These are phyloP conservation scores for Fusarium verticillioides DNA, from an alignment of 2,329 filamentous ascomycete species.

Conservation along the genomic window DNA sequence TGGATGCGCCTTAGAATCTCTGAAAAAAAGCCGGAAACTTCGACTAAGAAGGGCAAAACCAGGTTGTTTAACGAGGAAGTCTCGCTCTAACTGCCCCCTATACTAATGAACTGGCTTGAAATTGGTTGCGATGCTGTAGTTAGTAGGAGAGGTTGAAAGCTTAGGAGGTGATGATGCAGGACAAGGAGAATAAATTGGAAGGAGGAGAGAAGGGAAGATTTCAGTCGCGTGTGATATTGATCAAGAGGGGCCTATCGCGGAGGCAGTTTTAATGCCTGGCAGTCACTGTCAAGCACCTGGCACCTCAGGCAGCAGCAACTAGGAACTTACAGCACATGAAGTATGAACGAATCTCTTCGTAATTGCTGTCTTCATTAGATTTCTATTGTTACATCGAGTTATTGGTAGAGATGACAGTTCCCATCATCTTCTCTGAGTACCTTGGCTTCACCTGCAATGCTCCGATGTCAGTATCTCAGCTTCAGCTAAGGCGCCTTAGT, in stretches of 20 bases:
- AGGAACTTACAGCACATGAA: not conserved
- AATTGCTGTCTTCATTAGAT: not conserved
- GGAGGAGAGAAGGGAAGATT: constrained; percentile 8
- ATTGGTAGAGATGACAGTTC: not conserved
- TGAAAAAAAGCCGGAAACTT: not conserved
- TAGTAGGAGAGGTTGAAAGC: constrained; percentile 8
- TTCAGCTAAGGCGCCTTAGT: not conserved
- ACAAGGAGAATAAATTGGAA: constrained; percentile 4
- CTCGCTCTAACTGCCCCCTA: not conserved
- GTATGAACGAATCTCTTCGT: not conserved
- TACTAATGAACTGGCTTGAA: not conserved
- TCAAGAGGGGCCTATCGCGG: not conserved
- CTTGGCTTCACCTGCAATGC: not conserved
- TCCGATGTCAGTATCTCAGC: not conserved
- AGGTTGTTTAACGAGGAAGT: not conserved
- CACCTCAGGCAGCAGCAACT: constrained; percentile 26
- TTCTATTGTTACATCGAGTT: not conserved
- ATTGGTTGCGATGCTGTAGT: constrained; percentile 16
- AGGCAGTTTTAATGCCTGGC: constrained; percentile 19
- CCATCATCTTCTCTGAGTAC: not conserved
- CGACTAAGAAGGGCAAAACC: not conserved
- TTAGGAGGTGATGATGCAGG: constrained; percentile 3
- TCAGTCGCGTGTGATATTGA: constrained; percentile 5
- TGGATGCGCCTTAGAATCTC: not conserved
- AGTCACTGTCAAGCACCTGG: constrained; percentile 28